Conservation (phyloP, 805 yeast species). For the Teunomyces stri region DNA sequence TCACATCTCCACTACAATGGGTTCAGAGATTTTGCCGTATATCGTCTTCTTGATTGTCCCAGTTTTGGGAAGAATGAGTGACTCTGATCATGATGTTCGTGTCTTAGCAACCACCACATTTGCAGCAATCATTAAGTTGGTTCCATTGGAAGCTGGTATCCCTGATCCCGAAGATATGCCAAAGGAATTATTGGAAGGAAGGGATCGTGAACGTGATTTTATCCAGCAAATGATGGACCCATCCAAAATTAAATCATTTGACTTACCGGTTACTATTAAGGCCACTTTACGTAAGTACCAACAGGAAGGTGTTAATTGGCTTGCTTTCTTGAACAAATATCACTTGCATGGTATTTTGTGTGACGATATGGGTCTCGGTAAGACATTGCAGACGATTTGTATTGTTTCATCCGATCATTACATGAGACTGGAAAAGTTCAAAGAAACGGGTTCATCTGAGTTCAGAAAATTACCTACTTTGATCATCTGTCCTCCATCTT, state of each 20-base stretch:
- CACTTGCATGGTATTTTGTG: conserved; percentile 96
- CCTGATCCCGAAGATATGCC: conserved; percentile 95
- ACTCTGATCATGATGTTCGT: conserved; percentile 84
- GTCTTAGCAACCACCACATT: conserved; percentile 91
- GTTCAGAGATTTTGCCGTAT: conserved; percentile 84
- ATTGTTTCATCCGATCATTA: conserved; percentile 96
- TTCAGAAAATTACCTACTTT: conserved; percentile 76
- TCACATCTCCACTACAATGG: conserved; percentile 84
- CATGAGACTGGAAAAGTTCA: conserved; percentile 69
- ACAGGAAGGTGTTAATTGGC: conserved; percentile 98
- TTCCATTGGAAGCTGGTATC: conserved; percentile 96
- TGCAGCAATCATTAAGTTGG: conserved; percentile 92
- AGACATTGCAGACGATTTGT: conserved; percentile 94
- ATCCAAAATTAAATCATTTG: conserved; percentile 80
- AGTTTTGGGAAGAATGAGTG: conserved; percentile 96
- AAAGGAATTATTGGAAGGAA: conserved; percentile 73
- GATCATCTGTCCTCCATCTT: conserved; percentile 93
- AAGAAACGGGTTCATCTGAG: conserved; percentile 58
- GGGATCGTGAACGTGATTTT: conserved; percentile 92
- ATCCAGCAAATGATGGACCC: conserved; percentile 98
- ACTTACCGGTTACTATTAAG: conserved; percentile 84
- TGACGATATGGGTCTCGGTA: conserved; percentile 99
- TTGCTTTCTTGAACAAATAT: conserved; percentile 90
- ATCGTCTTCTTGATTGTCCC: conserved; percentile 96
- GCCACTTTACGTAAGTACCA: conserved; percentile 94